Base-by-base conservation (phyloP, 495 filamentous ascomycete species). In the Annulohypoxylon stygium region DNA sequence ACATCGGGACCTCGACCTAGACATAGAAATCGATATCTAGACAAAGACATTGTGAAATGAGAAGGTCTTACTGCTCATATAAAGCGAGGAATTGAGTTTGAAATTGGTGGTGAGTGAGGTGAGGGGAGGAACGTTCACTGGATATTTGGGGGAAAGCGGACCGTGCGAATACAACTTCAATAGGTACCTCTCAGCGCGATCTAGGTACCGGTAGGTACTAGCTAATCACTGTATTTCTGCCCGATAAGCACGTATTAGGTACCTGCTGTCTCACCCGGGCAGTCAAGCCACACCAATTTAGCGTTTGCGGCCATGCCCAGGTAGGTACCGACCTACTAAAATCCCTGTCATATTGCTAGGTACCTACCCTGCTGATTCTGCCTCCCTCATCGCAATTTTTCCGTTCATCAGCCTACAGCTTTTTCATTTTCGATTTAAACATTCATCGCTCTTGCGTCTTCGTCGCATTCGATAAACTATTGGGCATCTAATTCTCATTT, bases 241-340 rank as follows among this genome's bases (percentile, higher is more conserved):
- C 53, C 26, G 25, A 33, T 54, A 12, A 9, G 12, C 12, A 33
- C 20, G 33, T 23, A 16, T 2, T n/a, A 54, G 20, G 20, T 23
- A 23, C 20, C 20, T 23, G 14, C 12, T 51, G 47, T 51, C 47
- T 51, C 20, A 51, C 5, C 5, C 12, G 5, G 25, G 20, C 20
- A 23, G 30, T 30, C 6, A 37, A 57, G 53, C 53, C 53, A 57
- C 53, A 57, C 7, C 48, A 8, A 18, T 57, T 37, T 36, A 57
- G 53, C 53, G 53, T 57, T 57, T 57, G 53, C n/a, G 53, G 53
- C 11, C 33, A 20, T 37, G n/a, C 33, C 16, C 36, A 30, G 30
- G 20, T 23, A 23, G 20, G 20, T 23, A 23, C 20, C 20, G 20
- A 23, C 20, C 20, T 23, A 23, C 20, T 23, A 23, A 23, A 23